Conservation (phyloP, 768 basidiomycete genomes). For the Lepiota subincarnata region DNA sequence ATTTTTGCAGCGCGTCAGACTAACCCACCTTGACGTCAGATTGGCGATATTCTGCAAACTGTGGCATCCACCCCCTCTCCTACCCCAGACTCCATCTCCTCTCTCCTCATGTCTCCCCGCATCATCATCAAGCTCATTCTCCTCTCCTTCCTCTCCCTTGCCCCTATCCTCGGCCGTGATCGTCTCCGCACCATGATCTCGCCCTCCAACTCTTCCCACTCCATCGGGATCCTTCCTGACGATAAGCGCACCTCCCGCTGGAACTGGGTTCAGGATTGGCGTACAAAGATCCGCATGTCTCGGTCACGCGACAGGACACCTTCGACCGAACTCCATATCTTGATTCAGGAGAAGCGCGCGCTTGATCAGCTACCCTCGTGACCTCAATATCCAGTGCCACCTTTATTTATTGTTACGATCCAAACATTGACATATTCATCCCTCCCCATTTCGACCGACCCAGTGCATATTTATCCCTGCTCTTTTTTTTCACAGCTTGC, state of each 20-base stretch:
- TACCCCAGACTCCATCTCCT: constrained; percentile 75
- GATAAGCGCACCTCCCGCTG: constrained; percentile 36
- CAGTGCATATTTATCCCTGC: not conserved
- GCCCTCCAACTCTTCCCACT: constrained; percentile 17
- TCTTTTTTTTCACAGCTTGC: not conserved
- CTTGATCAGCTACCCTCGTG: constrained; percentile 37
- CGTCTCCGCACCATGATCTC: constrained; percentile 56
- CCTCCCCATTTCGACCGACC: not conserved
- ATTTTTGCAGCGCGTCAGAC: constrained; percentile 16
- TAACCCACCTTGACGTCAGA: constrained; percentile 38
- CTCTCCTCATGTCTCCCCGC: constrained; percentile 76
- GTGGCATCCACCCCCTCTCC: constrained; percentile 70
- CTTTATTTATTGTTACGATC: constrained; percentile 11
- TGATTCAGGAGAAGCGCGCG: constrained; percentile 54
- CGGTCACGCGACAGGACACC: constrained; percentile 42
- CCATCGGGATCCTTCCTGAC: constrained; percentile 11
- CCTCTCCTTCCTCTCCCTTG: constrained; percentile 78
- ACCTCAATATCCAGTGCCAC: constrained; percentile 17
- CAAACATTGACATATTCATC: not conserved
- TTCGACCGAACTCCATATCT: constrained; percentile 42
- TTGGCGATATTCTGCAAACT: constrained; percentile 84
- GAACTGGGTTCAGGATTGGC: constrained; percentile 70
- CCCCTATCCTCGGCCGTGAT: constrained; percentile 79
- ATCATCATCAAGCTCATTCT: constrained; percentile 82
- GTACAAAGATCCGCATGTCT: constrained; percentile 52